phyloP scores from a whole-genome alignment of 805 yeast species.

The Candida endomychidarum region DNA sequence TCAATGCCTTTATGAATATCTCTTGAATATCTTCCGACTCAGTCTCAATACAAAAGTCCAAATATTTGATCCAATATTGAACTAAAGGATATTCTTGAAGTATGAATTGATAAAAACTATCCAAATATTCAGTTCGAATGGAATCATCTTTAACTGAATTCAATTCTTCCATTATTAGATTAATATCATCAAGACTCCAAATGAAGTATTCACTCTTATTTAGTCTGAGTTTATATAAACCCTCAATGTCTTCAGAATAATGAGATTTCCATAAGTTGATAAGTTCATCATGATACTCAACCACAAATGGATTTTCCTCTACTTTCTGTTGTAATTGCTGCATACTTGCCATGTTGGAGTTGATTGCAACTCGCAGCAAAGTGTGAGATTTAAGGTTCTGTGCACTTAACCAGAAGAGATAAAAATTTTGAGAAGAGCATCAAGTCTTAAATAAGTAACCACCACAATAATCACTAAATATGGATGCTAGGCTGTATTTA shows the following conservation, averaged over 20 bases:
- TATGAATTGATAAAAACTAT: conserved; percentile 18
- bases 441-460: no score
- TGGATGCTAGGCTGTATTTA: conserved; percentile 77
- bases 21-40: conserved; percentile 10
- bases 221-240: conserved; percentile 5
- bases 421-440: conserved; percentile 6
- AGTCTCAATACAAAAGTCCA: conserved; percentile 15
- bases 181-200: conserved; percentile 13
- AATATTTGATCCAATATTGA: conserved; percentile 21
- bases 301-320: conserved; percentile 14
- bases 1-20: conserved; percentile 21
- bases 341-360: conserved; percentile 3
- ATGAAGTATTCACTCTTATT: conserved; percentile 12
- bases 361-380: neutral
- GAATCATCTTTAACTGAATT: conserved; percentile 12
- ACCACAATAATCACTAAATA: no score
- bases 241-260: neutral
- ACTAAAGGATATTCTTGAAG: conserved; percentile 22
- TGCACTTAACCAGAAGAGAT: neutral
- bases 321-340: conserved; percentile 14
- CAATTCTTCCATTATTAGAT: conserved; percentile 23
- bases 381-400: neutral
- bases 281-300: conserved; percentile 18
- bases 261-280: conserved; percentile 15
- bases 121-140: conserved; percentile 5